Percentiles rank a stretch among this genome's conserved stretches.
Conservation (phyloP, 108 stramenopile species). For the Cylindrotheca closterium region DNA sequence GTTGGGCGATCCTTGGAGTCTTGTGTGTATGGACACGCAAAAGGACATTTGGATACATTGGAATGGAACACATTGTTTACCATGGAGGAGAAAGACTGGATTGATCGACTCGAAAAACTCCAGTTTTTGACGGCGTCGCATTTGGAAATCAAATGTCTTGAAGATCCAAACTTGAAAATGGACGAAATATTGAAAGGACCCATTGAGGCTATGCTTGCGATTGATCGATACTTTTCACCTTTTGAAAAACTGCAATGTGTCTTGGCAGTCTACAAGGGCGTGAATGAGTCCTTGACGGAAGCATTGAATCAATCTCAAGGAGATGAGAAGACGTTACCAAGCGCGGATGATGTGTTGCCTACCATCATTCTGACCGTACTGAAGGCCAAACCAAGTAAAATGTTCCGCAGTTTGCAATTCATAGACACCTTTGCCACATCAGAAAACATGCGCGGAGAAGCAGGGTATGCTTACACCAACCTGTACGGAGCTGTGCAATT, state of each 20-base stretch:
- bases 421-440: constrained; percentile 65
- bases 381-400: constrained; percentile 41
- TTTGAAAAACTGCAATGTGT: constrained; percentile 69
- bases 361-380: constrained; percentile 75
- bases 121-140: constrained; percentile 76
- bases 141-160: constrained; percentile 73
- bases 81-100: constrained; percentile 25
- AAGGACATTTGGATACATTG: constrained; percentile 6
- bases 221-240: constrained; percentile 63
- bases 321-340: constrained; percentile 37
- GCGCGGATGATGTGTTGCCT: constrained; percentile 82
- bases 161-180: constrained; percentile 20
- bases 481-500: constrained; percentile 85
- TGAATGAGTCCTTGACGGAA: constrained; percentile 56
- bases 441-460: constrained; percentile 70
- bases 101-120: constrained; percentile 22
- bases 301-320: constrained; percentile 35
- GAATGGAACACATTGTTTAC: constrained; percentile 20
- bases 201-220: constrained; percentile 45
- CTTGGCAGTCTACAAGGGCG: constrained; percentile 57
- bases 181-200: constrained; percentile 45
- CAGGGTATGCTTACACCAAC: constrained; percentile 85
- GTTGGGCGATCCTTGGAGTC: constrained; percentile 48
- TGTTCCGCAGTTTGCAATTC: constrained; percentile 50
- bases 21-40: constrained; percentile 47